Evolutionary conservation across 2,329 filamentous ascomycete genomes (phyloP).

Genomic region (Diaporthe destruens): DNA sequence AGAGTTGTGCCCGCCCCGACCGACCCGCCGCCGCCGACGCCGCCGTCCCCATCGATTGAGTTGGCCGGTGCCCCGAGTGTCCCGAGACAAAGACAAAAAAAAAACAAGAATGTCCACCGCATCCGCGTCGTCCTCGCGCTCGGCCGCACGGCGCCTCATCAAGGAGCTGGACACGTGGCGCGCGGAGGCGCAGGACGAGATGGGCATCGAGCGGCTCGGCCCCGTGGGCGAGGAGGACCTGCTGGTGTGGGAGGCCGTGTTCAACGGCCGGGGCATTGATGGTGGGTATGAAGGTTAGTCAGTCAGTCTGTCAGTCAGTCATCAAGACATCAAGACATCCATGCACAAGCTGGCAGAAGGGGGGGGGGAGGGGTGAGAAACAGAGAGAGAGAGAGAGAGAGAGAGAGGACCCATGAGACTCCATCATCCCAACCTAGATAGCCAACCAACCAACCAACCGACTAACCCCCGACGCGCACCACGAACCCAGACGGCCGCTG

Average conservation of each 20-base stretch:
- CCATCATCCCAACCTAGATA: too few relatives aligned
- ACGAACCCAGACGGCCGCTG: slow-evolving; percentile 74
- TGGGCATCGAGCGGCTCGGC: slow-evolving; percentile 70
- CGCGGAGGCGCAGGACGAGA: slow-evolving; percentile 61
- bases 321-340: not conserved
- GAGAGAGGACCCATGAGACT: not conserved
- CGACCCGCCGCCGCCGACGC: not conserved
- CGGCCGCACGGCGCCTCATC: slow-evolving; percentile 68
- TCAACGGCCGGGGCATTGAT: slow-evolving; percentile 69
- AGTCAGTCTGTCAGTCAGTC: slow-evolving; percentile 40
- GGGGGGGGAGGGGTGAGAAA: too few relatives aligned
- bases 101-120: slow-evolving; percentile 4
- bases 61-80: not conserved
- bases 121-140: slow-evolving; percentile 54
- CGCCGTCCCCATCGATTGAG: too few relatives aligned
- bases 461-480: too few relatives aligned
- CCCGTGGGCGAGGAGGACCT: slow-evolving; percentile 67
- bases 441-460: too few relatives aligned
- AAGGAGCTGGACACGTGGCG: slow-evolving; percentile 69
- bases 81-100: too few relatives aligned
- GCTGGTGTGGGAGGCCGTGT: slow-evolving; percentile 69
- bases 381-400: too few relatives aligned
- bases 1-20: not conserved
- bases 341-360: too few relatives aligned
- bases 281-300: slow-evolving; percentile 66